A percentile compares a stretch with the other conserved stretches of the same genome.
phyloP scores from a whole-genome alignment of 306 rosid species.

The Lotus japonicus region DNA sequence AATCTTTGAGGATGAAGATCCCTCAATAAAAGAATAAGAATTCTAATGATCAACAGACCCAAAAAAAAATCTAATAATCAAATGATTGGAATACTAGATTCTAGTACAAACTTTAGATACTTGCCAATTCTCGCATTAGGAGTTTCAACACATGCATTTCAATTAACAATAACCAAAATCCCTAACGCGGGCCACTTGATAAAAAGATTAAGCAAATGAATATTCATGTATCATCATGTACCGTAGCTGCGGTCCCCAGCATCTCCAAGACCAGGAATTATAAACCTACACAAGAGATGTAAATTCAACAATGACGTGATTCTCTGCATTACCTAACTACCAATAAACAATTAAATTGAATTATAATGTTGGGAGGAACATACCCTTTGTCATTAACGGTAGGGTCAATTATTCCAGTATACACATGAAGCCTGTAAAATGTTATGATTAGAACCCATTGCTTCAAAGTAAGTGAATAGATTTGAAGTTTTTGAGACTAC shows the following conservation, averaged over 20 bases:
- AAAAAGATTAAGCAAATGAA: no score
- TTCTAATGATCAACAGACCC: no score
- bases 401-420: conserved; percentile 86
- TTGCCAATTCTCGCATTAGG: not conserved
- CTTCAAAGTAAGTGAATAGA: not conserved
- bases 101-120: no score
- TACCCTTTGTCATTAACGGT: conserved; percentile 84
- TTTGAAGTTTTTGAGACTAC: conserved; percentile 27
- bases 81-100: not conserved
- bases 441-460: conserved; percentile 1
- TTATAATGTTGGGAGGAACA: conserved; percentile 11
- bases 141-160: no score
- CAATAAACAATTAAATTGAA: not conserved
- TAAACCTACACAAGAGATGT: conserved; percentile 46
- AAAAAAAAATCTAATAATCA: no score
- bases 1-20: no score
- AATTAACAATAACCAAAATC: not conserved
- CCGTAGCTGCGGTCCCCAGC: conserved; percentile 96
- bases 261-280: conserved; percentile 96
- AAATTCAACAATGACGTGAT: not conserved
- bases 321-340: not conserved
- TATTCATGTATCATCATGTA: conserved; percentile 52
- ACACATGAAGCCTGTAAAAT: conserved; percentile 70
- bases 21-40: no score
- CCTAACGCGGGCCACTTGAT: not conserved